A percentile compares a stretch with the other conserved stretches of the same genome.
phyloP scores from a whole-genome alignment of 768 basidiomycete species.

The Suillus alpinus region DNA sequence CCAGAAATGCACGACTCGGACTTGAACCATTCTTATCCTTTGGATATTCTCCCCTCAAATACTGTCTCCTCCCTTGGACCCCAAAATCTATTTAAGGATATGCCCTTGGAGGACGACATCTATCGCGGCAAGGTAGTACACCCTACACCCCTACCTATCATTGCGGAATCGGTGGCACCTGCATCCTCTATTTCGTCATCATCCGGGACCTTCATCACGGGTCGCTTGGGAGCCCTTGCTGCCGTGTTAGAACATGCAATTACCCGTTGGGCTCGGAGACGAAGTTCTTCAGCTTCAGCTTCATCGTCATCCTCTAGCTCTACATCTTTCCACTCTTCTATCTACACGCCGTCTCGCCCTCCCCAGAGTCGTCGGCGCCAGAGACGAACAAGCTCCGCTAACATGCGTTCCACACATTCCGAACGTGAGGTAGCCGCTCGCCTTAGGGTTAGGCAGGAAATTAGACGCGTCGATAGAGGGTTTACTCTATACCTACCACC shows the following conservation, averaged over 20 bases:
- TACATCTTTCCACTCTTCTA: slow-evolving; percentile 27
- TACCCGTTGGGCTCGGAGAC: slow-evolving; percentile 56
- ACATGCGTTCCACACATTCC: slow-evolving; percentile 50
- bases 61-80: neutral
- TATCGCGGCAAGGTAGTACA: slow-evolving; percentile 49
- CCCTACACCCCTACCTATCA: slow-evolving; percentile 30
- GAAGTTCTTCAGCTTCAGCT: slow-evolving; percentile 43
- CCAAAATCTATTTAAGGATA: slow-evolving; percentile 4
- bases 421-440: slow-evolving; percentile 61
- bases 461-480: slow-evolving; percentile 55
- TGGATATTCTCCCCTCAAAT: neutral
- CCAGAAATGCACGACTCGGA: neutral
- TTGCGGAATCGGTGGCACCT: slow-evolving; percentile 21
- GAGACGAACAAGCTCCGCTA: slow-evolving; percentile 47
- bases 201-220: slow-evolving; percentile 36
- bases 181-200: slow-evolving; percentile 31
- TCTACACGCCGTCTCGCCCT: slow-evolving; percentile 38
- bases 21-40: neutral
- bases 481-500: slow-evolving; percentile 67
- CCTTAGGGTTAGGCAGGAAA: slow-evolving; percentile 59
- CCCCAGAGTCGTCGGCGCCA: slow-evolving; percentile 41
- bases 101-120: slow-evolving; percentile 46
- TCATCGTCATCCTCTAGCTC: slow-evolving; percentile 43
- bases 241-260: slow-evolving; percentile 70
- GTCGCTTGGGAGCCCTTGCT: slow-evolving; percentile 50